phyloP scores from a whole-genome alignment of 2,329 filamentous ascomycete species.

The Diaporthe helianthi region DNA sequence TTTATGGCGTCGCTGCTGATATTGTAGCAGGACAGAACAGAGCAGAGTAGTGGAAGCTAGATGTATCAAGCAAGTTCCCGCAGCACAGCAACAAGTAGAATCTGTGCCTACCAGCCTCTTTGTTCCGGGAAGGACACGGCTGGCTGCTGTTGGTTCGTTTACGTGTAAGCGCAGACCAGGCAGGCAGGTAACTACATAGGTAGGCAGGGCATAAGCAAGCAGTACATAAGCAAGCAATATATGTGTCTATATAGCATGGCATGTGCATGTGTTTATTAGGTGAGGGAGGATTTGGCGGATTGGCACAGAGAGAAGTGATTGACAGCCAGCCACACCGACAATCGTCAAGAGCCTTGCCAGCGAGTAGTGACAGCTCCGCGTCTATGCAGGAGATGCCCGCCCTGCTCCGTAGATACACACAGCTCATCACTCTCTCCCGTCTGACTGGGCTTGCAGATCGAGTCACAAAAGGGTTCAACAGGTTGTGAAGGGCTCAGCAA shows the following conservation, averaged over 20 bases:
- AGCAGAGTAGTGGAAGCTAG: constrained; percentile 13
- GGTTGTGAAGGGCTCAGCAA: neutral
- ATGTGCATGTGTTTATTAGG: neutral
- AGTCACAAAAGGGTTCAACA: neutral
- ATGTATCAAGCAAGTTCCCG: constrained; percentile 30
- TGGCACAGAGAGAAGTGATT: neutral
- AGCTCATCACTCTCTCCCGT: neutral
- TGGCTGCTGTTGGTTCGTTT: constrained; percentile 12
- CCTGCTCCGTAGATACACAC: constrained; percentile 9
- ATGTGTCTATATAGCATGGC: neutral
- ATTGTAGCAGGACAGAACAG: neutral
- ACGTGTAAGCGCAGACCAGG: neutral
- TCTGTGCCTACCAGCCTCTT: constrained; percentile 13
- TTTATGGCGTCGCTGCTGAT: neutral
- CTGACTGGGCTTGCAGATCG: neutral
- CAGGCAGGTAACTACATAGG: too few species aligned
- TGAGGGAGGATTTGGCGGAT: constrained; percentile 5
- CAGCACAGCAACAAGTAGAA: neutral
- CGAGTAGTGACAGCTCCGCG: constrained; percentile 6
- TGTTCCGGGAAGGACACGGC: neutral
- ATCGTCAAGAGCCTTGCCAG: constrained; percentile 14
- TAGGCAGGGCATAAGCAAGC: too few species aligned
- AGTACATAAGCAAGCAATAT: neutral
- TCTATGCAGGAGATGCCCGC: constrained; percentile 19
- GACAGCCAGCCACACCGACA: constrained; percentile 25